Conservation (phyloP, 441 rosid genomes). For the Pelargonium exstipulatum region DNA sequence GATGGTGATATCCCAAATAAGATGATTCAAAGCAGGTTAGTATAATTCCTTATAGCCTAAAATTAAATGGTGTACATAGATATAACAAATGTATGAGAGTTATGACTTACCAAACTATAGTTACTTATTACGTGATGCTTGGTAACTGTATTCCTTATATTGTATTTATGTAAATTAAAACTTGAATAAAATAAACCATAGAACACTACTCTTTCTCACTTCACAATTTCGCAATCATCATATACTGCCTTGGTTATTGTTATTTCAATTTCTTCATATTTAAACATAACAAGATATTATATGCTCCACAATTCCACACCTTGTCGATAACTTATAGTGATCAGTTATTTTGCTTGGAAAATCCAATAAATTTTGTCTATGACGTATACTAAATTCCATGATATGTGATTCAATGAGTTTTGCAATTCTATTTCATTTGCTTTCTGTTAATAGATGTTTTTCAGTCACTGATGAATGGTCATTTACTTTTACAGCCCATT, state of each 20-base stretch:
- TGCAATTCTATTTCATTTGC: background rate
- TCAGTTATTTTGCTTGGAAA: background rate
- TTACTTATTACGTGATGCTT: background rate
- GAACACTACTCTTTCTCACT: background rate
- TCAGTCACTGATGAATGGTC: constrained; percentile 27
- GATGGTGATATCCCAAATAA: constrained; percentile 26
- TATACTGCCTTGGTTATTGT: too few species aligned
- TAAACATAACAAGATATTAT: too few species aligned
- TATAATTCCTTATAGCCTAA: constrained; percentile 15
- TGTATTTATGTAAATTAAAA: background rate
- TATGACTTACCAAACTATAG: background rate
- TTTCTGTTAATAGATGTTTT: constrained; percentile 9
- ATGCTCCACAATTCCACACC: background rate
- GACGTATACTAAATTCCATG: background rate
- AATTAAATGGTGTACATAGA: background rate
- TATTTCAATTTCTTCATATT: too few species aligned
- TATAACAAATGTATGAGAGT: constrained; percentile 11
- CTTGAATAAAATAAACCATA: background rate
- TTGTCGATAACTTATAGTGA: background rate
- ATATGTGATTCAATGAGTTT: constrained; percentile 6
- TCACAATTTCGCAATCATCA: too few species aligned
- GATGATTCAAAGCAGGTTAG: constrained; percentile 48
- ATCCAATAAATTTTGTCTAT: background rate
- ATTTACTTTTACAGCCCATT: constrained; percentile 64
- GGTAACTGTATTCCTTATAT: background rate